Base-by-base conservation (phyloP, 331 rosid genomes). In the Acacia concinna region DNA sequence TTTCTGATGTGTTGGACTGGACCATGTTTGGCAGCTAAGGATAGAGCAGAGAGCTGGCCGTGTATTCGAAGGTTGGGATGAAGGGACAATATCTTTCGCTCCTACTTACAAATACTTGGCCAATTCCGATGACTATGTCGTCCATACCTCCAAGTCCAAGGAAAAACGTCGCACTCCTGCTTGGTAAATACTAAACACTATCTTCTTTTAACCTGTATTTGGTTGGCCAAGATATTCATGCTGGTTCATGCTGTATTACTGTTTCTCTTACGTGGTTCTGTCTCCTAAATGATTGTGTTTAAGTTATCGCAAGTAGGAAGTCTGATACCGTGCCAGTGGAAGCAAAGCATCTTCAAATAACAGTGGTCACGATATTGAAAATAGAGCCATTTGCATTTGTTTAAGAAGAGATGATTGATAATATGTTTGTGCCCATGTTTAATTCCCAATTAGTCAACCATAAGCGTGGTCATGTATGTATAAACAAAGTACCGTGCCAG, bases 41-140 rank as follows among this genome's bases (percentile, higher is more conserved):
- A 88, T 82, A 83, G 97, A 96, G 82, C 96, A 90, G 78, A 87
- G 73, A 80, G 96, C 94, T 49, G 99, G 99, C 30, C 41, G 99
- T 84, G 92, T 96, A 65, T 93, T 96, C 63, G 35, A 89, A 76
- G 99, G 96, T 32, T 96, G 98, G 99, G 90, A 90, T 78, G 99
- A 96, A 84, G 99, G 99, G 8, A 65, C 32, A 28, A 96, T 96
- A 86, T 34, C 35, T 18, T 96, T 96, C 77, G 96, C 99, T 51
- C 99, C 99, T 18, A 96, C 99, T 12, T 96, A 96, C 87, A 96
- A 96, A 77, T 96, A 96, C 78, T 70, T 91, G 0, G 85, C 93
- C n/a, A 90, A 96, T 83, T 96, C 99, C 6, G 90, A 93, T 41
- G 82, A 84, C 75, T 93, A 93, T 60, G 99, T 86, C 23, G 87